Base-by-base conservation (phyloP, 129 eudicot genomes). In the Centrapalus pauciflorus region DNA sequence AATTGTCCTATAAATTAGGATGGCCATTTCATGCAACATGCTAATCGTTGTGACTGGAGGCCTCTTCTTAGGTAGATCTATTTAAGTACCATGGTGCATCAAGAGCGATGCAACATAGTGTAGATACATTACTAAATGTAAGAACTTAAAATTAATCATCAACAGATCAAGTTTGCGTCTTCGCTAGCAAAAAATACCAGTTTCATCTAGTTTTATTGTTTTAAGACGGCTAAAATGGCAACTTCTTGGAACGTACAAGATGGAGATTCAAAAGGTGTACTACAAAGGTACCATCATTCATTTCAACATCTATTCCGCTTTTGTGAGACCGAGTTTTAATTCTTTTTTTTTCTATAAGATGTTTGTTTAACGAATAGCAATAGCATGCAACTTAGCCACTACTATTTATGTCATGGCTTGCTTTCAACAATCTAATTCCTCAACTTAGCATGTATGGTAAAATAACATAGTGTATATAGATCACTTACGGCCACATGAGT, bases 291-390 rank as follows among this genome's bases (percentile, higher is more conserved):
- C 50, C 2, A 12, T 7, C 32, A 21, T 60, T 35, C 21, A 37
- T 35, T 32, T 61, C 67, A 61, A 37, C 50, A 4, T 61, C 51
- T 35, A 28, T 25, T 13, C 14, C 1, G 2, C 10, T 25, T 25
- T 28, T 46, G 43, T 43, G 40, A 7, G 40, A 45, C 59, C 7
- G 16, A 0, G 62, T 24, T 14, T 25, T 43, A 58, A 43, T 11
- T 70, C 17, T 70, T 58, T 32, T 56, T 32, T 56, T 67, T 29
- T 70, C 57, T 28, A 41, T 46, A 21, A 40, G 48, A 70, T 58
- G 33, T 43, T 57, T 45, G 49, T 45, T n/a, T n/a, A n/a, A n/a
- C n/a, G n/a, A 57, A 29, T 12, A 45, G 17, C 29, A 48, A 48
- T 24, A 37, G 2, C 69, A 61, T 24, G 38, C 51, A 46, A 24